phyloP scores from a whole-genome alignment of 371 early-diverging fungal genomes.

The Apophysomyces elegans region DNA sequence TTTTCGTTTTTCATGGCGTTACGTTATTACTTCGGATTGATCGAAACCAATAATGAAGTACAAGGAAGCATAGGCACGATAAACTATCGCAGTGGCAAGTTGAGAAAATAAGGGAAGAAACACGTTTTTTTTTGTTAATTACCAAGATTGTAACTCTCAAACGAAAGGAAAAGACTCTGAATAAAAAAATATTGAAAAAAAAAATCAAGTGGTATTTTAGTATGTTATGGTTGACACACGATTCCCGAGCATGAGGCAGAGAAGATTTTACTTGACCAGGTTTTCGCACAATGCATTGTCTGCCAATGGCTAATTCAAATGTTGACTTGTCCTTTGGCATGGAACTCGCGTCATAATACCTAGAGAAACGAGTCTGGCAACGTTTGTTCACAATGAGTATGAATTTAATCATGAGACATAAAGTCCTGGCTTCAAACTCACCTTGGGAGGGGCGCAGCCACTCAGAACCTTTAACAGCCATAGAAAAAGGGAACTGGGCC shows the following conservation, averaged over 20 bases:
- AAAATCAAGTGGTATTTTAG: neutral
- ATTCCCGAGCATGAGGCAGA: neutral
- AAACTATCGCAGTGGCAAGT: conserved; percentile 28
- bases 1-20: conserved; percentile 24
- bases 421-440: neutral
- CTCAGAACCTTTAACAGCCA: too few species aligned
- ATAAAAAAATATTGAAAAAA: neutral
- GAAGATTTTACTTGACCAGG: conserved; percentile 28
- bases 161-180: conserved; percentile 21
- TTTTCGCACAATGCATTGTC: conserved; percentile 37
- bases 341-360: conserved; percentile 34
- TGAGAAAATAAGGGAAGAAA: neutral
- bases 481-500: too few species aligned
- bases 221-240: conserved; percentile 14
- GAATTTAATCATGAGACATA: conserved; percentile 29
- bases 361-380: conserved; percentile 50
- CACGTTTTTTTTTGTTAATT: neutral
- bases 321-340: conserved; percentile 31
- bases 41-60: conserved; percentile 51
- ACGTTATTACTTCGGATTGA: conserved; percentile 21
- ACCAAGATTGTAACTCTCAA: conserved; percentile 32
- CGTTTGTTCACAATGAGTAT: conserved; percentile 49
- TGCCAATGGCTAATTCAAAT: conserved; percentile 41
- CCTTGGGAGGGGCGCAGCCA: too few species aligned
- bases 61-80: conserved; percentile 46